Percentiles rank a stretch among this genome's conserved stretches.
Evolutionary conservation across 1,139 yeast genomes (phyloP).

Genomic region (Saccharomycopsis phalli): DNA sequence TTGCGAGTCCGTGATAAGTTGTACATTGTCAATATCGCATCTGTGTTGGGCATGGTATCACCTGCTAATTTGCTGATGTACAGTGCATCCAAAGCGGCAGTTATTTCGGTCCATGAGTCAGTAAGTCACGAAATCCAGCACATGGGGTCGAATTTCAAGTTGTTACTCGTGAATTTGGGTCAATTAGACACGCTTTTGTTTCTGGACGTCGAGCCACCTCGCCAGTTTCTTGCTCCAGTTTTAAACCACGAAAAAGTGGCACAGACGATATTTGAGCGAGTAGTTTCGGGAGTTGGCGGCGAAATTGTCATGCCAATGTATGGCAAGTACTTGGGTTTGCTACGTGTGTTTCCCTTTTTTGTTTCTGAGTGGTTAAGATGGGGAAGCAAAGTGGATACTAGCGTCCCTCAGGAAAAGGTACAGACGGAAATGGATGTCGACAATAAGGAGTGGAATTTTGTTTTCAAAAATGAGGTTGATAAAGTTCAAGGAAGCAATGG

Average conservation of each 20-base stretch:
- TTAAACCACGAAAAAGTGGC: constrained; percentile 40
- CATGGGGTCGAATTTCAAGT: constrained; percentile 27
- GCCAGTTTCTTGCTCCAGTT: constrained; percentile 56
- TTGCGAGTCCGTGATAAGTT: constrained; percentile 26
- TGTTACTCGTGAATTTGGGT: constrained; percentile 55
- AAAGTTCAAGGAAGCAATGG: too few relatives aligned
- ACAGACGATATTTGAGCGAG: constrained; percentile 31
- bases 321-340: constrained; percentile 45
- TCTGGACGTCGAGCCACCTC: constrained; percentile 49
- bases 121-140: constrained; percentile 37
- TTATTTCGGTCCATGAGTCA: constrained; percentile 51
- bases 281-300: constrained; percentile 45
- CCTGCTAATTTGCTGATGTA: constrained; percentile 60
- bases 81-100: constrained; percentile 59
- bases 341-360: constrained; percentile 44
- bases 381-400: constrained; percentile 46
- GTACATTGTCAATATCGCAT: constrained; percentile 56
- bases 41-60: constrained; percentile 62
- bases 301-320: constrained; percentile 50
- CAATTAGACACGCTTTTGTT: constrained; percentile 61
- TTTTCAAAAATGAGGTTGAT: not conserved
- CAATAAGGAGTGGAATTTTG: not conserved
- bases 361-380: constrained; percentile 39
- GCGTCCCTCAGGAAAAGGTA: too few relatives aligned
- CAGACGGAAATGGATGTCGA: not conserved